Evolutionary conservation across 805 yeast genomes (phyloP), one percentile per base, ranked within the genome.

Genomic region (Hagleromyces aurorensis): DNA sequence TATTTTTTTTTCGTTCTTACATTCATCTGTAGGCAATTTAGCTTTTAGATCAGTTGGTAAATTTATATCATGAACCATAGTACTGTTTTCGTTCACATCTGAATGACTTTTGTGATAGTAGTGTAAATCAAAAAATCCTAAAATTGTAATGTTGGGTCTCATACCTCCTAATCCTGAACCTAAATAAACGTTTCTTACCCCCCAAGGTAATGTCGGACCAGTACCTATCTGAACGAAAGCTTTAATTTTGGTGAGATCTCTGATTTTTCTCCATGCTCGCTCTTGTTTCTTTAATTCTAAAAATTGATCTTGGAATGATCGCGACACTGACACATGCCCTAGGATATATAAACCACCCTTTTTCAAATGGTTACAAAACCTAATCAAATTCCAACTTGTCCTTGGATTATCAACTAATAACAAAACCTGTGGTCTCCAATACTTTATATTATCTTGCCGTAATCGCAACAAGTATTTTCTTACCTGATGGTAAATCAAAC

Each of bases 101-200:
- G 29, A 16, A 8, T 25, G 15, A 16, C n/a, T 19, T n/a, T 25
- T 13, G 16, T 16, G 32, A 21, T 32, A 15, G 26, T 34, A 27
- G 13, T 34, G 33, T 36, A 78, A 63, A 49, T 89, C 94, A 44
- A 78, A 83, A 48, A 86, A 86, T 0, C 97, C 97, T 18, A 91
- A 37, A 0, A 91, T 93, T 0, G 96, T 84, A 30, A 91, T 87
- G 50, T 91, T 91, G 2, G 98, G 98, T 46, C 74, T 79, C 98
- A 91, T 91, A 8, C 96, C 96, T 6, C 99, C 99, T n/a, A 91
- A 63, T 0, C 99, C 99, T 3, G 94, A 81, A 0, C 96, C 96
- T 36, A 89, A 55, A 36, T 73, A 86, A 7, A 91, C 86, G 51
- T 89, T 89, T 38, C 98, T 65, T 0, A 85, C 93, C 15, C 98